Conservation (phyloP, 768 basidiomycete species). For the Tubosaeta sp. region DNA sequence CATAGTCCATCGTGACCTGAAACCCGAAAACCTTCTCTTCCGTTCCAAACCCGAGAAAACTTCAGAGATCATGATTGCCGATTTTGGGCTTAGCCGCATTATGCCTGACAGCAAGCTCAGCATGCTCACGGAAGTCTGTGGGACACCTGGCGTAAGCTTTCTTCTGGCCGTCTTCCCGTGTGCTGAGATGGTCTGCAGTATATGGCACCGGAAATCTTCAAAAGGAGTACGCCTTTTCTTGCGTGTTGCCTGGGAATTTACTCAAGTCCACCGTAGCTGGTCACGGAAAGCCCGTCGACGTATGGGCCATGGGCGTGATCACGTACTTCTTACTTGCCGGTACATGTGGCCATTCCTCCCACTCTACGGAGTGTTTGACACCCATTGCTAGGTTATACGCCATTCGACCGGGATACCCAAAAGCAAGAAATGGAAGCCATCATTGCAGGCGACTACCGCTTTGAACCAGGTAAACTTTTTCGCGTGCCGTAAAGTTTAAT, state of each 20-base stretch:
- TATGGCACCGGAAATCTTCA: constrained; percentile 96
- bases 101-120: constrained; percentile 89
- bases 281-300: constrained; percentile 90
- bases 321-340: constrained; percentile 92
- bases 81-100: constrained; percentile 89
- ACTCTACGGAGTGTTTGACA: background rate
- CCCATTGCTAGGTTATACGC: constrained; percentile 70
- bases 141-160: constrained; percentile 74
- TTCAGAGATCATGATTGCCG: constrained; percentile 94
- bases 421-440: constrained; percentile 94
- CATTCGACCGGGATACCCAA: constrained; percentile 90
- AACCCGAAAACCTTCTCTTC: constrained; percentile 98
- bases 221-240: constrained; percentile 56
- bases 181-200: constrained; percentile 43
- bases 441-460: constrained; percentile 88
- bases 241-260: background rate
- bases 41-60: constrained; percentile 76
- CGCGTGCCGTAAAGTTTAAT: background rate
- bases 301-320: constrained; percentile 99
- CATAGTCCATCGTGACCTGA: constrained; percentile 95
- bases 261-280: constrained; percentile 49
- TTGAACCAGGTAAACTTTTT: constrained; percentile 54
- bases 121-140: constrained; percentile 91
- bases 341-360: constrained; percentile 3
- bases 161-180: background rate